Evolutionary conservation across 257 asterid genomes (phyloP).

Genomic region (Fraxinus pennsylvanica): DNA sequence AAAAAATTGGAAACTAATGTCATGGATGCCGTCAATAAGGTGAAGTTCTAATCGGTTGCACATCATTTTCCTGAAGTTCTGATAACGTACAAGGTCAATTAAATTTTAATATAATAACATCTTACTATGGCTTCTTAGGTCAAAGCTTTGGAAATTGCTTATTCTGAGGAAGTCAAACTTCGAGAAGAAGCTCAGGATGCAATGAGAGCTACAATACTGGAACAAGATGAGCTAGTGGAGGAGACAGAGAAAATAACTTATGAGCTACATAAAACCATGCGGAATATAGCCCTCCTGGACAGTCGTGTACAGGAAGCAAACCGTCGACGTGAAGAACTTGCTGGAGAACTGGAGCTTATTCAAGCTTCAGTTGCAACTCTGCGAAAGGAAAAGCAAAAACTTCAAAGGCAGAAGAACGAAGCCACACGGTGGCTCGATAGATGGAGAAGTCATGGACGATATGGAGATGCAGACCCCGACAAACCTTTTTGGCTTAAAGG

Average conservation of each 20-base stretch:
- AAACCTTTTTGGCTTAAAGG: conserved; percentile 23
- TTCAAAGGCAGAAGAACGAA: conserved; percentile 49
- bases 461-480: conserved; percentile 25
- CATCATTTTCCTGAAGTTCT: not conserved
- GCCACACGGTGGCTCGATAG: conserved; percentile 35
- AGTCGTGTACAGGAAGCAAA: conserved; percentile 63
- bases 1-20: conserved; percentile 56
- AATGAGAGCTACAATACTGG: conserved; percentile 39
- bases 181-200: conserved; percentile 59
- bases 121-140: conserved; percentile 40
- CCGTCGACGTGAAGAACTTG: conserved; percentile 51
- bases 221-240: conserved; percentile 51
- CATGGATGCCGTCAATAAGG: conserved; percentile 52
- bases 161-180: conserved; percentile 51
- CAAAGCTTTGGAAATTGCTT: conserved; percentile 57
- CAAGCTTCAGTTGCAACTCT: conserved; percentile 54
- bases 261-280: conserved; percentile 54
- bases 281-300: conserved; percentile 58
- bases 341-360: conserved; percentile 60
- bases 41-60: conserved; percentile 15
- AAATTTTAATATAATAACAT: conserved; percentile 16
- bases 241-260: conserved; percentile 43
- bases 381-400: conserved; percentile 57
- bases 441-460: conserved; percentile 47
- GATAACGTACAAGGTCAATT: not conserved